A percentile compares a stretch with the other conserved stretches of the same genome.
These are phyloP conservation scores for Cyclaneusma minus DNA, from an alignment of 2,329 filamentous ascomycete genomes.

Conservation along the genomic window DNA sequence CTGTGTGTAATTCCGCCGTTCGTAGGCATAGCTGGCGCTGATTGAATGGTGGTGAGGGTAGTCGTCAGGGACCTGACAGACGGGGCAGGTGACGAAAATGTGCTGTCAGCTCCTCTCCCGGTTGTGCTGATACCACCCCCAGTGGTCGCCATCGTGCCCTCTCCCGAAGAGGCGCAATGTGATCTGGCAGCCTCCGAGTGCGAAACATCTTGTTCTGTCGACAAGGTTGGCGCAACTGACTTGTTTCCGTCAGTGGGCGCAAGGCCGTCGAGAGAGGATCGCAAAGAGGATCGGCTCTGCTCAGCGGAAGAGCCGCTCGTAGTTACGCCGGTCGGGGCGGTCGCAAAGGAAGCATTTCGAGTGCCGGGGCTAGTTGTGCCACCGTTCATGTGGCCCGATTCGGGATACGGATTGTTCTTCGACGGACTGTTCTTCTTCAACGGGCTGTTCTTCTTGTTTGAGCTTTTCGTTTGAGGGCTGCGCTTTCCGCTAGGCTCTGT, in stretches of 20 bases:
- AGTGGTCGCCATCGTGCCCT: constrained; percentile 59
- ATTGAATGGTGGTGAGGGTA: constrained; percentile 75
- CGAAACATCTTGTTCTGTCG: constrained; percentile 66
- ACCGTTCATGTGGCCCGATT: constrained; percentile 48
- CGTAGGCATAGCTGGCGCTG: constrained; percentile 31
- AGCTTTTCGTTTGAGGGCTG: constrained; percentile 24
- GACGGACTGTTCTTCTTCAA: constrained; percentile 39
- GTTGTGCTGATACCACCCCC: constrained; percentile 48
- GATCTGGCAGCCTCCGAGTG: constrained; percentile 64
- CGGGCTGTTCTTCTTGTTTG: constrained; percentile 39
- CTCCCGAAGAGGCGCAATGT: constrained; percentile 47
- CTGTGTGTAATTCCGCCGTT: constrained; percentile 31
- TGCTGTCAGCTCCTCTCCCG: constrained; percentile 56
- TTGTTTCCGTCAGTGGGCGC: constrained; percentile 49
- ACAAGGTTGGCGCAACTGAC: constrained; percentile 44
- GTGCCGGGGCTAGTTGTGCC: constrained; percentile 11
- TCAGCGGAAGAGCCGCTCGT: constrained; percentile 36
- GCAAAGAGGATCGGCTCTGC: constrained; percentile 41
- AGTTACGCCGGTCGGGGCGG: constrained; percentile 30
- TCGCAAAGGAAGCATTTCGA: constrained; percentile 40
- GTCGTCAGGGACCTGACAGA: constrained; percentile 70
- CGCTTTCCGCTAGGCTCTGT: constrained; percentile 25
- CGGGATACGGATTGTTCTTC: constrained; percentile 92
- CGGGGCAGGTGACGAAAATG: constrained; percentile 69
- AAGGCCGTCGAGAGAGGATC: constrained; percentile 43